These are phyloP conservation scores for Albatrellus sp. DNA, from an alignment of 1,284 basidiomycete species.

Conservation along the genomic window DNA sequence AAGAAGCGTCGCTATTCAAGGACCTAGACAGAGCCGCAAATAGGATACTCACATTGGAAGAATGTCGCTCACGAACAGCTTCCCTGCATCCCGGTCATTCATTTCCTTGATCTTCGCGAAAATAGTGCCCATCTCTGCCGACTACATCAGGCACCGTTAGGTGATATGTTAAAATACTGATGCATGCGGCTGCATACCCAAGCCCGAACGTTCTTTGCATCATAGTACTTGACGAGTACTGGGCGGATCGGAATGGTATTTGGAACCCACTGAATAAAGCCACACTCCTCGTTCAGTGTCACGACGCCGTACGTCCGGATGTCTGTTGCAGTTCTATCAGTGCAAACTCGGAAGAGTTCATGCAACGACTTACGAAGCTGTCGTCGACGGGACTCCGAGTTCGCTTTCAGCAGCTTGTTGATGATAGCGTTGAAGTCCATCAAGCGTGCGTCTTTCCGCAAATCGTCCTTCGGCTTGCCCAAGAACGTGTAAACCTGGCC, in stretches of 20 bases:
- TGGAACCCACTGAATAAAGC: conserved; percentile 97
- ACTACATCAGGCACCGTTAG: not conserved
- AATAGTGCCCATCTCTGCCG: conserved; percentile 27
- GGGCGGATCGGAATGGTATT: conserved; percentile 83
- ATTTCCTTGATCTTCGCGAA: conserved; percentile 48
- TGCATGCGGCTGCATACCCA: conserved; percentile 39
- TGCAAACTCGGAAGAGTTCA: not conserved
- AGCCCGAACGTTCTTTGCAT: conserved; percentile 39
- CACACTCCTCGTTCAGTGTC: conserved; percentile 94
- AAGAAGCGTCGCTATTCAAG: not conserved
- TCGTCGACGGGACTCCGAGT: conserved; percentile 84
- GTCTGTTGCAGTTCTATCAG: conserved; percentile 35
- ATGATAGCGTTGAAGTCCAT: conserved; percentile 99
- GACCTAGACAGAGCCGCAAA: not conserved
- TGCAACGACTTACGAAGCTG: conserved; percentile 59
- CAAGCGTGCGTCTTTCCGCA: conserved; percentile 92
- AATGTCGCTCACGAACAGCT: conserved; percentile 51
- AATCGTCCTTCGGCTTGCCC: conserved; percentile 95
- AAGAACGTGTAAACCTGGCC: conserved; percentile 86
- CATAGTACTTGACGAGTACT: conserved; percentile 70
- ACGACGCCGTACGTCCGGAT: conserved; percentile 96
- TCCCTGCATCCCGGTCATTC: conserved; percentile 38
- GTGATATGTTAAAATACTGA: not conserved
- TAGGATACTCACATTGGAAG: conserved; percentile 39
- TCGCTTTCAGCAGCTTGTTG: conserved; percentile 91